Conservation (phyloP, 1,284 basidiomycete genomes). For the Ustilago vetiveriae region DNA sequence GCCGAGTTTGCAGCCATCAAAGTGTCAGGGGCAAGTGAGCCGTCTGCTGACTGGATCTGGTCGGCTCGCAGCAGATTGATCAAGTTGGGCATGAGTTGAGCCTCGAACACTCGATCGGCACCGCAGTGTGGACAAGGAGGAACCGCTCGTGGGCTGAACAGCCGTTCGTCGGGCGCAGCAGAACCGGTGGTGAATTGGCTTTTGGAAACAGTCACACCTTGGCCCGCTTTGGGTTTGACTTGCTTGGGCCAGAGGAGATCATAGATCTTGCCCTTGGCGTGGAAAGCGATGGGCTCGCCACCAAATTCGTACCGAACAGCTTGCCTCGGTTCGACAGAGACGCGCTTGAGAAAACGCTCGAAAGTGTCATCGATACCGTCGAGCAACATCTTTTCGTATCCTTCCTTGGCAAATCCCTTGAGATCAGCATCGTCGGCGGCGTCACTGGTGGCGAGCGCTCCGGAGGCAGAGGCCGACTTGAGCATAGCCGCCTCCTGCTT, state of each 20-base stretch:
- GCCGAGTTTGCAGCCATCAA: background rate
- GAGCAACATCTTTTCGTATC: constrained; percentile 61
- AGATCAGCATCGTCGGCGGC: constrained; percentile 36
- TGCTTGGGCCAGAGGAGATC: constrained; percentile 55
- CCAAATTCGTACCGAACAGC: constrained; percentile 65
- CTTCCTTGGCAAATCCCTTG: constrained; percentile 52
- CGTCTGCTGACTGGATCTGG: constrained; percentile 31
- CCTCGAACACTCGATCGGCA: constrained; percentile 56
- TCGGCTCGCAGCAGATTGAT: constrained; percentile 57
- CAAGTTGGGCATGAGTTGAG: constrained; percentile 67
- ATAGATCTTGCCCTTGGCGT: constrained; percentile 49
- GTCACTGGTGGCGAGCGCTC: constrained; percentile 12
- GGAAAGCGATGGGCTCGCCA: constrained; percentile 59
- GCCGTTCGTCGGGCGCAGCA: background rate
- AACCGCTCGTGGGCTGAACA: constrained; percentile 21
- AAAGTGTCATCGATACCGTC: constrained; percentile 61
- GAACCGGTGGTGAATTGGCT: constrained; percentile 11
- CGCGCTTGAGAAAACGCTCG: constrained; percentile 60
- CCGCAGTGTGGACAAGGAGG: constrained; percentile 58
- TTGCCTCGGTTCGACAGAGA: constrained; percentile 54
- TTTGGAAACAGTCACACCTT: constrained; percentile 29
- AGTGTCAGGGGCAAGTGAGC: constrained; percentile 4
- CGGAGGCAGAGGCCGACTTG: constrained; percentile 32
- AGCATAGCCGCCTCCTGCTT: constrained; percentile 35
- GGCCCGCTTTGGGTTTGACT: constrained; percentile 2